These are phyloP conservation scores for Clonostachys chloroleuca DNA, from an alignment of 2,329 filamentous ascomycete species.

Conservation along the genomic window DNA sequence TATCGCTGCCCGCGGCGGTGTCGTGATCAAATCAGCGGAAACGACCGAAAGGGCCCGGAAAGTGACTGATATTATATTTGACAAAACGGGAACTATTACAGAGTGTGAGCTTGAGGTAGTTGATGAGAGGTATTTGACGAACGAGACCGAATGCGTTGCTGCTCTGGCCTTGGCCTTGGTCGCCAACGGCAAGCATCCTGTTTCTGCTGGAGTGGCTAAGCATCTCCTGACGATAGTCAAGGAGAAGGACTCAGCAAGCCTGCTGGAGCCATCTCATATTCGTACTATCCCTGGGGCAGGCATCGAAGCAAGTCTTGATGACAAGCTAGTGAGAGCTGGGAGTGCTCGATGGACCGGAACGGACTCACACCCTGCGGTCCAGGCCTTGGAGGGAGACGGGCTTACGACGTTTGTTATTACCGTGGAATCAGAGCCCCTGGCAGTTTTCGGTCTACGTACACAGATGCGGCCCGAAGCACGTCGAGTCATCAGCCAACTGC, in stretches of 20 bases:
- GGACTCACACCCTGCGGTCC: slow-evolving; percentile 9
- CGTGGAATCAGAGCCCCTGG: slow-evolving; percentile 20
- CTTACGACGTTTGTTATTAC: slow-evolving; percentile 20
- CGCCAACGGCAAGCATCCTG: slow-evolving; percentile 40
- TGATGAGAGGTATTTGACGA: slow-evolving; percentile 1
- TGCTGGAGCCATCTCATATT: slow-evolving; percentile 13
- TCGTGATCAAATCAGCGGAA: slow-evolving; percentile 66
- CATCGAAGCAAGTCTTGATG: slow-evolving; percentile 27
- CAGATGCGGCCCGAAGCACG: slow-evolving; percentile 29
- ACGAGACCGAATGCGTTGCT: slow-evolving; percentile 1
- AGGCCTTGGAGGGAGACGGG: slow-evolving; percentile 8
- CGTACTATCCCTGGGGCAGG: slow-evolving; percentile 30
- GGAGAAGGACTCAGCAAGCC: slow-evolving; percentile 4
- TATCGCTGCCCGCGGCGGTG: slow-evolving; percentile 57
- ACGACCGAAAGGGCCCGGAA: slow-evolving; percentile 59
- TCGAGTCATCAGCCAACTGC: slow-evolving; percentile 37
- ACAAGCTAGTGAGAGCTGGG: slow-evolving; percentile 29
- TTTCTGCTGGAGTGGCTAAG: slow-evolving; percentile 38
- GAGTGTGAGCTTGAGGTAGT: slow-evolving; percentile 44
- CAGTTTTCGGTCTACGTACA: slow-evolving; percentile 43
- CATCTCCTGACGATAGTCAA: slow-evolving; percentile 18
- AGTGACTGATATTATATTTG: slow-evolving; percentile 65
- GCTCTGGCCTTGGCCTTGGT: slow-evolving; percentile 13
- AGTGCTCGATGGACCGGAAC: slow-evolving; percentile 37
- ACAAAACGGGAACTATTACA: slow-evolving; percentile 78